phyloP scores from a whole-genome alignment of 2,329 filamentous ascomycete genomes.

The Trichoderma asperellum region DNA sequence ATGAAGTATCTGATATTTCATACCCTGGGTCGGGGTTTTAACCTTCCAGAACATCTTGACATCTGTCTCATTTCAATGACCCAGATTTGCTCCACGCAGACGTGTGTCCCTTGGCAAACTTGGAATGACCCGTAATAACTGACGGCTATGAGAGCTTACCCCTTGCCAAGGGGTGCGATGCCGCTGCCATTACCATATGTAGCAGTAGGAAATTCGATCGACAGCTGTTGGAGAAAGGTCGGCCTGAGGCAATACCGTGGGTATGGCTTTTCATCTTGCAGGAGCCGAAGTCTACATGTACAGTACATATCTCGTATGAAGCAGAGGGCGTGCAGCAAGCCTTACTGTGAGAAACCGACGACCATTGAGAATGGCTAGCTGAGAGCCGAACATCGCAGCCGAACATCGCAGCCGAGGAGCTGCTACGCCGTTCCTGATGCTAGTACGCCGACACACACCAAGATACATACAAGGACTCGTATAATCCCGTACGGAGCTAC shows the following conservation, averaged over 20 bases:
- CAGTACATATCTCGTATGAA: not conserved
- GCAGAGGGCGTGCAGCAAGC: not conserved
- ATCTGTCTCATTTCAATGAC: slow-evolving; percentile 21
- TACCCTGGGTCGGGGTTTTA: not conserved
- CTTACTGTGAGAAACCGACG: not conserved
- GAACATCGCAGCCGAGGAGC: not conserved
- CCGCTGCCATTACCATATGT: not conserved
- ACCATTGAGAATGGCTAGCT: not conserved
- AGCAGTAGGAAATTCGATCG: slow-evolving; percentile 9
- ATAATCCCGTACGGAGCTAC: not conserved
- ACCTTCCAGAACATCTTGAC: slow-evolving; percentile 27
- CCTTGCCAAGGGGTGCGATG: slow-evolving; percentile 7
- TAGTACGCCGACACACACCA: slow-evolving; percentile 9
- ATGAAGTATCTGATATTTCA: not conserved
- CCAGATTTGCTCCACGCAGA: slow-evolving; percentile 21
- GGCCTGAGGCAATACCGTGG: not conserved
- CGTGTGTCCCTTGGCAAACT: slow-evolving; percentile 2
- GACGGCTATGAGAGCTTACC: not conserved
- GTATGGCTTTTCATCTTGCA: not conserved
- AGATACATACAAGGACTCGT: not conserved
- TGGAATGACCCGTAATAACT: slow-evolving; percentile 10
- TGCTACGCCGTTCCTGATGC: not conserved
- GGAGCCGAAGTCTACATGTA: not conserved
- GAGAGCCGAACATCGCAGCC: not conserved
- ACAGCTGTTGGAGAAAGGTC: not conserved